Evolutionary conservation across 495 filamentous ascomycete species (phyloP), one percentile per base, ranked within the genome.

Genomic region (Darksidea phi): DNA sequence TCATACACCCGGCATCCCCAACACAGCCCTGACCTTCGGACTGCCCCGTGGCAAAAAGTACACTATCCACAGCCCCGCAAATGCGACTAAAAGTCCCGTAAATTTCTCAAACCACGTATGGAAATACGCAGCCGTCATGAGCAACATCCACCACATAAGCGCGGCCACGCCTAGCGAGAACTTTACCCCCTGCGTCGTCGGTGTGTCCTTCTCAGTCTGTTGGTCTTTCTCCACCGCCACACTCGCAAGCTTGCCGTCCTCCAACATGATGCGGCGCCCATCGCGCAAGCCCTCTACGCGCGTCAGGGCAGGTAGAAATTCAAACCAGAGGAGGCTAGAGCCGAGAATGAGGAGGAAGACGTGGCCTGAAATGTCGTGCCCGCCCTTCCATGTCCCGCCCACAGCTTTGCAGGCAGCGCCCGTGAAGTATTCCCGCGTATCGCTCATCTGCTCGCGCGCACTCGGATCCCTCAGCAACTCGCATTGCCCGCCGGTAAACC

Each of bases 61-160:
- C 38, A 90, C 81, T 5, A 78, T 63, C 70, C 88, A 94, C 4
- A 95, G 73, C 41, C 82, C 83, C 5, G 77, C 72, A 38, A 89
- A 74, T 10, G 91, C 88, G 21, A 91, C 80, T 10, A 86, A 45
- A 17, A 95, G 73, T 0, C 90, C 90, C 36, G 88, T 90, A 63
- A 88, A 77, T 88, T 97, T 97, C 77, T 98, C 94, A 70, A 92
- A 85, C 94, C 93, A 97, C 4, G 94, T 97, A 72, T 98, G 94
- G 59, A 98, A 98, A 77, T 91, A 97, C 45, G 91, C 88, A 11
- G 92, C 90, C 42, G 94, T 98, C 94, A 98, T 98, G 48, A 97
- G 78, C 73, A 97, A 73, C 93, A 97, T 97, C 88, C 91, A 97
- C 82, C 83, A 86, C 59, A 84, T 86, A 69, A 96, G 65, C 5